phyloP scores from a whole-genome alignment of 2,329 filamentous ascomycete species.

The Chaetomium strumarium region DNA sequence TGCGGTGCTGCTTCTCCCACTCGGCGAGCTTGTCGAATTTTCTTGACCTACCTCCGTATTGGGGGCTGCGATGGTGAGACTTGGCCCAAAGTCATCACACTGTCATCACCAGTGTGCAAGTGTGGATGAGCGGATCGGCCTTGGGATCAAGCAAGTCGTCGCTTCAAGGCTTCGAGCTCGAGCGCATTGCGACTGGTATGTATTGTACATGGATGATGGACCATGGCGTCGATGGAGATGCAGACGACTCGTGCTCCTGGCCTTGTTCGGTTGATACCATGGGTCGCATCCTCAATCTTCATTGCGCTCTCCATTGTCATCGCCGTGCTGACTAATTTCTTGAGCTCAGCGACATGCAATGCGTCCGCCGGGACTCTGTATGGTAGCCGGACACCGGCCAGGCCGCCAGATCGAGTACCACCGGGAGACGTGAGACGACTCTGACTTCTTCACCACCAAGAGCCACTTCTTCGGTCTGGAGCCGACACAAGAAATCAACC shows the following conservation, averaged over 20 bases:
- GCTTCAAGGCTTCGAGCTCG: too few species aligned
- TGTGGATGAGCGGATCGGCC: too few species aligned
- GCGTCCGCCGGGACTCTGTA: not conserved
- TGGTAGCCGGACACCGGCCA: not conserved
- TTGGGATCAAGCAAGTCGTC: too few species aligned
- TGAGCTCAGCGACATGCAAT: not conserved
- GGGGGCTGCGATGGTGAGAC: too few species aligned
- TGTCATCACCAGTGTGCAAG: too few species aligned
- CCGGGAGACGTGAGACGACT: not conserved
- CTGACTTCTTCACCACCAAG: not conserved
- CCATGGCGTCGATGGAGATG: too few species aligned
- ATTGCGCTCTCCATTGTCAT: not conserved
- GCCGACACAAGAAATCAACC: not conserved
- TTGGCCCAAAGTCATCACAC: too few species aligned
- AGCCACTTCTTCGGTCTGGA: not conserved
- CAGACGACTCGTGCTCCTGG: too few species aligned
- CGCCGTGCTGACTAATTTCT: not conserved
- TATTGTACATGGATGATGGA: too few species aligned
- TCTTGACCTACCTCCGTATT: too few species aligned
- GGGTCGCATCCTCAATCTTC: not conserved
- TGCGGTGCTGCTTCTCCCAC: not conserved
- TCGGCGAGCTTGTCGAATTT: not conserved
- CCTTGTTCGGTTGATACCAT: too few species aligned
- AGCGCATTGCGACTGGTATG: too few species aligned
- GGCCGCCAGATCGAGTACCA: not conserved